Base-by-base conservation (phyloP, 805 yeast species). In the Wickerhamiella bombiphila region DNA sequence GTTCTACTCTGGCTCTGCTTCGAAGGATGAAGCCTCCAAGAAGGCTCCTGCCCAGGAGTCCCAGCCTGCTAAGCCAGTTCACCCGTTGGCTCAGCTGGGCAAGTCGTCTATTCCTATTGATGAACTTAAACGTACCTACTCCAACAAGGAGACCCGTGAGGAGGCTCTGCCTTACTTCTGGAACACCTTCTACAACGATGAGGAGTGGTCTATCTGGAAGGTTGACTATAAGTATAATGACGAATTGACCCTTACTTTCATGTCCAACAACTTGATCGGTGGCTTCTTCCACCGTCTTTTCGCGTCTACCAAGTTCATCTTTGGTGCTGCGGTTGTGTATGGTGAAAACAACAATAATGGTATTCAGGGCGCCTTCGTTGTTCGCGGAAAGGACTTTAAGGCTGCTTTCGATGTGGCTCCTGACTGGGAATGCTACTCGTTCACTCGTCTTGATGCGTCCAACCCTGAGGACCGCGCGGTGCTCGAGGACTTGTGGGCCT, bases 291-390 rank as follows among this genome's bases (percentile, higher is more conserved):
- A 76, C 80, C 81, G 98, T 71, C 74, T 88, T 57, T 60, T 75
- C 43, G 97, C 75, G 49, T 88, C 97, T 48, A 70, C 81, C 68
- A 88, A 88, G 69, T 88, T 76, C 75, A 62, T 91, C 73, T 88
- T 88, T 61, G 98, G 97, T 59, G 69, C 76, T 58, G 62, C 79
- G 66, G 94, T 86, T 55, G 97, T 91, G 52, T 88, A 80, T 69
- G 98, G 98, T 66, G 96, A 81, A 71, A 83, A 85, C 85, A 88
- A 85, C 80, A 70, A 78, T 78, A 88, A 88, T 68, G 97, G 96
- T 70, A 86, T 88, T 60, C 68, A 81, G 53, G 96, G 94, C 70
- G 93, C 79, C 59, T 78, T 88, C 72, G 65, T 91, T 58, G 77
- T 88, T 58, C 85, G 97, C 70, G 98, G 98, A 56, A 82, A 88